Percentiles rank a stretch among this genome's conserved stretches.
phyloP scores from a whole-genome alignment of 345 rosid genomes.

The Brassica incana region DNA sequence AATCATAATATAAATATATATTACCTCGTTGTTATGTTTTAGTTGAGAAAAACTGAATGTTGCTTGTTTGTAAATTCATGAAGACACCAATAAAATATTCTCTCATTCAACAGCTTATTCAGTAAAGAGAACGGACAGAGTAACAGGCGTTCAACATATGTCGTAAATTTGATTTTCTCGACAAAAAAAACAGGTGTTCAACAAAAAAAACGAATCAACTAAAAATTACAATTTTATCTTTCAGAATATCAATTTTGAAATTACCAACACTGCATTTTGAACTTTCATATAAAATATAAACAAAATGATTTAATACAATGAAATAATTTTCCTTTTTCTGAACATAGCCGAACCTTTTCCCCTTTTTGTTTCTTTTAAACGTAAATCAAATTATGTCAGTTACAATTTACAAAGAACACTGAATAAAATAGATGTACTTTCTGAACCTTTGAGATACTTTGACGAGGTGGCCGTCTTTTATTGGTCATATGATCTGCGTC shows the following conservation, averaged over 20 bases:
- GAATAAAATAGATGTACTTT: slow-evolving; percentile 28
- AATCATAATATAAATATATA: background rate
- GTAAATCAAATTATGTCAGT: slow-evolving; percentile 37
- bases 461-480: slow-evolving; percentile 28
- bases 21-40: background rate
- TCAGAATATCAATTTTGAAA: background rate
- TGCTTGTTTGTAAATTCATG: background rate
- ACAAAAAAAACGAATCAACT: background rate
- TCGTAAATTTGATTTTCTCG: no score
- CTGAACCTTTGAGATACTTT: background rate
- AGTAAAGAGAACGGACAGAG: slow-evolving; percentile 10
- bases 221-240: background rate
- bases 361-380: background rate
- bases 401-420: slow-evolving; percentile 17
- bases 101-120: slow-evolving; percentile 8
- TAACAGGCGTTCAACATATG: no score
- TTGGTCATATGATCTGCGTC: no score
- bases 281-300: background rate
- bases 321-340: slow-evolving; percentile 2
- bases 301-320: slow-evolving; percentile 19
- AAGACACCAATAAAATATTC: background rate
- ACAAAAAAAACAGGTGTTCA: no score
- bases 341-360: background rate
- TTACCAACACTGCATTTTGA: background rate
- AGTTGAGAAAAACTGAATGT: background rate